Conservation (phyloP, 2,329 filamentous ascomycete genomes). For the Fusarium metavorans region DNA sequence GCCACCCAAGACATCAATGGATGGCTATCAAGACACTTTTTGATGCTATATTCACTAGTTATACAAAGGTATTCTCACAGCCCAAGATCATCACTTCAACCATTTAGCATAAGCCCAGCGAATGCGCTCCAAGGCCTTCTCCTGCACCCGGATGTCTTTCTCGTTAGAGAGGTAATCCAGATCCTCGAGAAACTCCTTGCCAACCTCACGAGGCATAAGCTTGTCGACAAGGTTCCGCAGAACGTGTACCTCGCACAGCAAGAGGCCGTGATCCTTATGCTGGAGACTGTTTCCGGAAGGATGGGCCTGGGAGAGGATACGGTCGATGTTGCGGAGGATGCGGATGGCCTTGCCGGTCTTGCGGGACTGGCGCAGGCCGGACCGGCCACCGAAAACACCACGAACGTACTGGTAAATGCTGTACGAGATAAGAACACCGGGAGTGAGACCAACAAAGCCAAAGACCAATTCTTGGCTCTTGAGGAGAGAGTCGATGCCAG, state of each 20-base stretch:
- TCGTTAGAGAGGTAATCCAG: slow-evolving; percentile 87
- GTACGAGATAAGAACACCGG: slow-evolving; percentile 88
- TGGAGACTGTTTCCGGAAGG: slow-evolving; percentile 80
- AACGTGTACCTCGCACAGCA: slow-evolving; percentile 90
- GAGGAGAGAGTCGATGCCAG: slow-evolving; percentile 91
- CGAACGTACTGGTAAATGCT: slow-evolving; percentile 79
- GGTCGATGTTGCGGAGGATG: slow-evolving; percentile 88
- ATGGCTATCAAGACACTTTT: not conserved
- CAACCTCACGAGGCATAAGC: slow-evolving; percentile 79
- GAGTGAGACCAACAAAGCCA: slow-evolving; percentile 95
- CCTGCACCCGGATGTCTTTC: slow-evolving; percentile 81
- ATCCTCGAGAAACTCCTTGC: slow-evolving; percentile 89
- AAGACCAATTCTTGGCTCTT: slow-evolving; percentile 98
- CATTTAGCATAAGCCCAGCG: slow-evolving; percentile 91
- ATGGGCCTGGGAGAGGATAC: slow-evolving; percentile 77
- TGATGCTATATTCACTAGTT: slow-evolving; percentile 20
- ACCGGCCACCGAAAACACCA: slow-evolving; percentile 76
- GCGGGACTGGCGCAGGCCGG: slow-evolving; percentile 73
- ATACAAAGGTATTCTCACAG: not conserved
- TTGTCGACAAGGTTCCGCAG: slow-evolving; percentile 72
- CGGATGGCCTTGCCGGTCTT: slow-evolving; percentile 79
- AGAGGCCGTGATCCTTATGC: slow-evolving; percentile 91
- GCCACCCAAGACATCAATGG: not conserved
- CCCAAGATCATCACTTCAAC: slow-evolving; percentile 57
- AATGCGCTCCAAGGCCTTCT: slow-evolving; percentile 83